phyloP scores from a whole-genome alignment of 306 rosid genomes.

The Carpinus fangiana region DNA sequence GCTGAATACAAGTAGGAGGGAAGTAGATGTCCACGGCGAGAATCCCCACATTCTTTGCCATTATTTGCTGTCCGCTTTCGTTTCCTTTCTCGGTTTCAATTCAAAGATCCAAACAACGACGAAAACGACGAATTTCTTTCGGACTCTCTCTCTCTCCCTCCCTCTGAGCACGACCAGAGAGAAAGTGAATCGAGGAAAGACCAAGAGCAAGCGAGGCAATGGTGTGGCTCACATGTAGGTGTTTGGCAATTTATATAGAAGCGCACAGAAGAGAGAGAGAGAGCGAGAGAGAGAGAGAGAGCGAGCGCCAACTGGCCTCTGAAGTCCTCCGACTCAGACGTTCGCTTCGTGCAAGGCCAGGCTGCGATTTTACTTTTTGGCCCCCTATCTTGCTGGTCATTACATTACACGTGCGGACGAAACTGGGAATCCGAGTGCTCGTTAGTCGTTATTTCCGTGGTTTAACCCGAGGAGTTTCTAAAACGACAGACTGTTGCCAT shows the following conservation, averaged over 20 bases:
- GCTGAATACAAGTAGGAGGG: conserved; percentile 80
- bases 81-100: not conserved
- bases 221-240: conserved; percentile 24
- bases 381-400: not conserved
- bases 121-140: not conserved
- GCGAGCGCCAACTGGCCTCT: not conserved
- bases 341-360: not conserved
- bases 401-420: not conserved
- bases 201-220: conserved; percentile 4
- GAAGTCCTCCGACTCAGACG: conserved; percentile 16
- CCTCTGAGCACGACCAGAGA: not conserved
- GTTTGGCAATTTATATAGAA: conserved; percentile 9
- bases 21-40: conserved; percentile 94
- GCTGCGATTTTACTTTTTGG: not conserved
- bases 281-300: not conserved
- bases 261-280: not conserved
- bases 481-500: not conserved
- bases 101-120: conserved; percentile 5
- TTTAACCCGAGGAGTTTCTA: not conserved
- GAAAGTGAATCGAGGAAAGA: not conserved
- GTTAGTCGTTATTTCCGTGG: not conserved
- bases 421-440: not conserved
- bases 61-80: conserved; percentile 17
- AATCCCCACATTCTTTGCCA: conserved; percentile 90
- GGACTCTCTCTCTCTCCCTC: conserved; percentile 16